Evolutionary conservation across 1,284 basidiomycete genomes (phyloP).

Genomic region (Termitomyces sp.): DNA sequence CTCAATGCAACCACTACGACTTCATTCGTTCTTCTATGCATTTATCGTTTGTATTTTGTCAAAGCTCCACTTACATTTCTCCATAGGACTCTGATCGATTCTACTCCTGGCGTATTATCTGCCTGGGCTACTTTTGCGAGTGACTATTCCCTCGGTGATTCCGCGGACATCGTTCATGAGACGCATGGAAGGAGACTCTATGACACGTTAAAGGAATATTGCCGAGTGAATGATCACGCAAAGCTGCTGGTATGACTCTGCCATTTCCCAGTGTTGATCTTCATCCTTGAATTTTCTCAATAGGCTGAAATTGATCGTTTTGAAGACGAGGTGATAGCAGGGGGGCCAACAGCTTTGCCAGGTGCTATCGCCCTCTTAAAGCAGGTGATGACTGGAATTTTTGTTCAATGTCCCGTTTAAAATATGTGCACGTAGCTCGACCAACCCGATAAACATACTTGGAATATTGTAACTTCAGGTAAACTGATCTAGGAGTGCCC

Average conservation of each 20-base stretch:
- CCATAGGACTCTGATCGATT: slow-evolving; percentile 62
- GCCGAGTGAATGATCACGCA: slow-evolving; percentile 52
- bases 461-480: slow-evolving; percentile 83
- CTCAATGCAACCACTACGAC: neutral
- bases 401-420: neutral
- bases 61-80: slow-evolving; percentile 9
- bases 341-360: slow-evolving; percentile 52
- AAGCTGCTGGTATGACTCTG: slow-evolving; percentile 42
- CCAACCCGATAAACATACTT: slow-evolving; percentile 32
- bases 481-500: neutral
- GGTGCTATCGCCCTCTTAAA: slow-evolving; percentile 46
- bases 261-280: neutral
- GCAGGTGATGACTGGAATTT: slow-evolving; percentile 31
- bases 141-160: slow-evolving; percentile 52
- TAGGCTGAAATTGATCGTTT: slow-evolving; percentile 61
- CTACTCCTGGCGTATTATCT: slow-evolving; percentile 60
- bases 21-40: neutral
- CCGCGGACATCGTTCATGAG: slow-evolving; percentile 41
- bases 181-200: slow-evolving; percentile 71
- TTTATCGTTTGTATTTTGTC: slow-evolving; percentile 1
- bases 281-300: neutral
- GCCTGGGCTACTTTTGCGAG: slow-evolving; percentile 59
- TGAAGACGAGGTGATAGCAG: slow-evolving; percentile 57
- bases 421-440: slow-evolving; percentile 21
- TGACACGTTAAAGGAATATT: slow-evolving; percentile 69